Evolutionary conservation across 441 rosid species (phyloP), one percentile per base, ranked within the genome.

Genomic region (Erysimum cheiri): DNA sequence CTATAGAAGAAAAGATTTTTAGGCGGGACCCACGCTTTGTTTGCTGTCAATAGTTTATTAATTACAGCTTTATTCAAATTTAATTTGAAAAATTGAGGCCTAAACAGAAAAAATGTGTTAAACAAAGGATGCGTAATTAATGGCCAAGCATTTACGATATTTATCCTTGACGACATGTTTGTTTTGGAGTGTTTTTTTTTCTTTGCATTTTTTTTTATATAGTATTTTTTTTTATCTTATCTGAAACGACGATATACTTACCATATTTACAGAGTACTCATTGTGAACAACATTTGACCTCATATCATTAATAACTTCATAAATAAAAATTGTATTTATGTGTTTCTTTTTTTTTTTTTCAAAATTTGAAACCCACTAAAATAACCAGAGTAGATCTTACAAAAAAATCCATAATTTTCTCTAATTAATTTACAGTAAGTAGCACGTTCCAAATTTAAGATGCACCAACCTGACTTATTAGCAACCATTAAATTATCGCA

Each of bases 21-120:
- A 5, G 8, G 71, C 6, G 46, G 78, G 73, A 24, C 69, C 78
- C 72, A 73, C 10, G 0, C 0, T 44, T 29, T 67, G 35, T 52
- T 53, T 74, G 78, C 69, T 67, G 78, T 74, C 73, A 17, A 14
- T 50, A 67, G 53, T 66, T 56, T 49, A 58, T 58, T 65, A 28
- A 31, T 22, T 73, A 66, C 54, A 29, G 72, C 50, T 67, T 67
- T 49, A 14, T 66, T 73, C 31, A 54, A 22, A 32, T 60, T 33
- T 64, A 47, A 28, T 43, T 19, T 46, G 7, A 53, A 31, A 47
- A 35, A 15, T 26, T 46, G 65, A 56, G 14, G 43, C 35, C 44
- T 63, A n/a, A 48, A 64, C 48, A 41, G 0, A 50, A 62, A 52
- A 49, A 50, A 22, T 53, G 56, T 54, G 69, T 62, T 24, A 43